Evolutionary conservation across 176 grass and related monocot genomes (phyloP).

Genomic region (Bonia amplexicaulis): DNA sequence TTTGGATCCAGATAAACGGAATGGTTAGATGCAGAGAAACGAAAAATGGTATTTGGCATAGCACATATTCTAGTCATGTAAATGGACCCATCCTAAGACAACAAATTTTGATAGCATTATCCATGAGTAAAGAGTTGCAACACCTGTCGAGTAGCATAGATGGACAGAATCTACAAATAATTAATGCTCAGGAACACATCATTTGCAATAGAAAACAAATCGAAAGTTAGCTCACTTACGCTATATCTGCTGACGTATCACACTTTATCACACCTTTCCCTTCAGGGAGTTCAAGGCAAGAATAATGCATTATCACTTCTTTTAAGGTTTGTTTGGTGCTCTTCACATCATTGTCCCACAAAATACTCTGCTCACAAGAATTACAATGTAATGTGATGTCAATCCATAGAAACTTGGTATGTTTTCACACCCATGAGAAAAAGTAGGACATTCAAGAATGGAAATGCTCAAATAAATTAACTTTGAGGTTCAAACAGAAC

Average conservation of each 20-base stretch:
- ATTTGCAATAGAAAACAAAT: conserved; percentile 20
- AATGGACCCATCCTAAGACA: not conserved
- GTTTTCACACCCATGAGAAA: not conserved
- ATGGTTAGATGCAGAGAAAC: not conserved
- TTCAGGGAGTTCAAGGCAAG: conserved; percentile 87
- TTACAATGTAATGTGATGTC: conserved; percentile 8
- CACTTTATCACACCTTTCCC: conserved; percentile 81
- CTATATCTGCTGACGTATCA: conserved; percentile 58
- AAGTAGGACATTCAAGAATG: not conserved
- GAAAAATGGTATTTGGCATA: not conserved
- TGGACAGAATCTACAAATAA: conserved; percentile 1
- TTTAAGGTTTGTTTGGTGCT: conserved; percentile 88
- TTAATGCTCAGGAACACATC: not conserved
- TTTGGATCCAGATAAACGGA: not conserved
- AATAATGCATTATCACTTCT: conserved; percentile 93
- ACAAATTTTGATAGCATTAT: not conserved
- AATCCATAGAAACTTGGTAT: not conserved
- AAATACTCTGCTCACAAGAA: conserved; percentile 63
- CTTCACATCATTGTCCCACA: conserved; percentile 98
- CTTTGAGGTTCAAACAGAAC: not conserved
- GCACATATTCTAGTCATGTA: not conserved
- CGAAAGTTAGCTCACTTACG: conserved; percentile 51
- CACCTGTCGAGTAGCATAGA: not conserved
- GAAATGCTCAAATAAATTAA: not conserved
- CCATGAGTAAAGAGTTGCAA: not conserved